phyloP scores from a whole-genome alignment of 106 monocot genomes.

The Xerophyta viscosa region DNA sequence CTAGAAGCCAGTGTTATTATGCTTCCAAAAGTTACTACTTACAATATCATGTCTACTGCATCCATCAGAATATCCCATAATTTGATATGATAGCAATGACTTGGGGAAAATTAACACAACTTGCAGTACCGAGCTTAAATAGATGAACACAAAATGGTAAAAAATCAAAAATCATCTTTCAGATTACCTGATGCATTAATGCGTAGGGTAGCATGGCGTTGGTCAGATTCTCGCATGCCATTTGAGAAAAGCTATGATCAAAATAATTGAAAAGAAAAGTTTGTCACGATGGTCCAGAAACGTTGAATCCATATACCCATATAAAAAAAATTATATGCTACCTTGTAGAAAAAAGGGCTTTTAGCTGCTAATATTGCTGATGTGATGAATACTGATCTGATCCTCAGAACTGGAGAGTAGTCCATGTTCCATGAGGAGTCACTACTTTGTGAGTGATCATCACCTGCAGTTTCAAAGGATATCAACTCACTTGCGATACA shows the following conservation, averaged over 20 bases:
- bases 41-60: no score
- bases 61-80: no score
- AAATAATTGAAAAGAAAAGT: neutral
- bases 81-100: no score
- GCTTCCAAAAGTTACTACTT: no score
- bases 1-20: no score
- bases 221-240: conserved; percentile 79
- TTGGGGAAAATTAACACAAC: neutral
- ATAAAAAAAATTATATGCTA: conserved; percentile 2
- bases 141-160: neutral
- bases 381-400: conserved; percentile 44
- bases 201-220: conserved; percentile 62
- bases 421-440: conserved; percentile 58
- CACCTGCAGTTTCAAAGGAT: conserved; percentile 13
- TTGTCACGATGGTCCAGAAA: neutral
- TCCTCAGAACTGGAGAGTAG: conserved; percentile 30
- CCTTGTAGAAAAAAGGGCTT: conserved; percentile 55
- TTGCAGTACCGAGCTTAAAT: neutral
- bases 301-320: neutral
- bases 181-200: conserved; percentile 58
- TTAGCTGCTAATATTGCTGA: conserved; percentile 49
- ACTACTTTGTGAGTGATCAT: conserved; percentile 25
- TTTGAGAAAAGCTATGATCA: conserved; percentile 58
- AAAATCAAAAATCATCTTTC: neutral
- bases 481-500: neutral